Evolutionary conservation across 257 asterid genomes (phyloP).

Genomic region (Schizonepeta tenuifolia): DNA sequence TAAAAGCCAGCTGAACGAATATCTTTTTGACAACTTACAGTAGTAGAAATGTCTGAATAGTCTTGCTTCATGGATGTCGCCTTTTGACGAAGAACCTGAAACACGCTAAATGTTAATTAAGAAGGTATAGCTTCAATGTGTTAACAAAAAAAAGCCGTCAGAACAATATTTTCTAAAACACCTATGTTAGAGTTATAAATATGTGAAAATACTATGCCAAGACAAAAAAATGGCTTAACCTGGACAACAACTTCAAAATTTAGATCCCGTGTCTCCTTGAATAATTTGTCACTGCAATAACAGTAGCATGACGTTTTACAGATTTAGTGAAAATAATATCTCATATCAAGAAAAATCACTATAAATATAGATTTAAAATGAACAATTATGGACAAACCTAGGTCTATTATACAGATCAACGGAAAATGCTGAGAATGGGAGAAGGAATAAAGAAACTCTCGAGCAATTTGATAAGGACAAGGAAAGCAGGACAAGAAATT

Average conservation of each 20-base stretch:
- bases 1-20: constrained; percentile 29
- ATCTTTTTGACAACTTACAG: constrained; percentile 59
- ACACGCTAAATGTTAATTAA: constrained; percentile 54
- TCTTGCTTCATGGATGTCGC: constrained; percentile 99
- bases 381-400: neutral
- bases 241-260: constrained; percentile 75
- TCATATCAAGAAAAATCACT: constrained; percentile 13
- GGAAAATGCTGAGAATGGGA: constrained; percentile 5
- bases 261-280: constrained; percentile 94
- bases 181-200: constrained; percentile 22
- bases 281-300: constrained; percentile 84
- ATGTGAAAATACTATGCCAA: neutral
- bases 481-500: constrained; percentile 21
- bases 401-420: neutral
- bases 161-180: constrained; percentile 18
- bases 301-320: constrained; percentile 20
- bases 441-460: constrained; percentile 14
- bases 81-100: constrained; percentile 98
- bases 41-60: constrained; percentile 83
- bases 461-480: constrained; percentile 4
- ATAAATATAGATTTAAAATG: neutral
- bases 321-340: constrained; percentile 27
- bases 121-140: constrained; percentile 38
- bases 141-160: constrained; percentile 29
- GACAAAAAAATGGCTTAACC: constrained; percentile 61